Conservation (phyloP, 148 eudicot species). For the Selenicereus undatus region DNA sequence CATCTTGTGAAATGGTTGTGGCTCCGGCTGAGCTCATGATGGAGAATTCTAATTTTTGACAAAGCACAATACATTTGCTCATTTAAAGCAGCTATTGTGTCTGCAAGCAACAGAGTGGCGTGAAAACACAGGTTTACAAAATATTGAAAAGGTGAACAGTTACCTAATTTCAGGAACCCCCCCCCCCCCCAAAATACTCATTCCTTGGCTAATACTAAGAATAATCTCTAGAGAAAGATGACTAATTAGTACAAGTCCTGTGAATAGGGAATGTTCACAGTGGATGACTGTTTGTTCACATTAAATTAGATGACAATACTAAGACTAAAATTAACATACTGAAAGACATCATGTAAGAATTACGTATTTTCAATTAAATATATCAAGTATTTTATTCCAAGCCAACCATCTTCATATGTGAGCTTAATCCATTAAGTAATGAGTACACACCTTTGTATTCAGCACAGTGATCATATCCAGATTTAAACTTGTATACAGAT, state of each 20-base stretch:
- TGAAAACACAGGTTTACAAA: background rate
- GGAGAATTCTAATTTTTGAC: too few relatives aligned
- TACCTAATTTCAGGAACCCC: background rate
- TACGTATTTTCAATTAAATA: background rate
- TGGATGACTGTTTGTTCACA: background rate
- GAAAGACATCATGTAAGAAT: background rate
- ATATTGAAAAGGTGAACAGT: background rate
- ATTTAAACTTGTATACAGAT: constrained; percentile 34
- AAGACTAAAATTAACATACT: background rate
- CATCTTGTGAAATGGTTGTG: too few relatives aligned
- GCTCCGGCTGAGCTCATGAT: too few relatives aligned
- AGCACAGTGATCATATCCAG: constrained; percentile 30
- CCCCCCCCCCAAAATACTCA: background rate
- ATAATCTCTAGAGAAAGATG: background rate
- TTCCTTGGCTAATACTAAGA: background rate
- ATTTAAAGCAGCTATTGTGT: background rate
- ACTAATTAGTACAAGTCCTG: too few relatives aligned
- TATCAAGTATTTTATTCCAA: constrained; percentile 8
- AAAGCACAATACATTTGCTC: background rate
- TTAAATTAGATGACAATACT: too few relatives aligned
- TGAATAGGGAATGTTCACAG: background rate
- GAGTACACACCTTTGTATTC: constrained; percentile 22
- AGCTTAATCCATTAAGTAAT: constrained; percentile 32
- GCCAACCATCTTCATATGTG: constrained; percentile 34
- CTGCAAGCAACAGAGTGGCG: too few relatives aligned